Evolutionary conservation across 1,284 basidiomycete genomes (phyloP).

Genomic region (Hemileia vastatrix): DNA sequence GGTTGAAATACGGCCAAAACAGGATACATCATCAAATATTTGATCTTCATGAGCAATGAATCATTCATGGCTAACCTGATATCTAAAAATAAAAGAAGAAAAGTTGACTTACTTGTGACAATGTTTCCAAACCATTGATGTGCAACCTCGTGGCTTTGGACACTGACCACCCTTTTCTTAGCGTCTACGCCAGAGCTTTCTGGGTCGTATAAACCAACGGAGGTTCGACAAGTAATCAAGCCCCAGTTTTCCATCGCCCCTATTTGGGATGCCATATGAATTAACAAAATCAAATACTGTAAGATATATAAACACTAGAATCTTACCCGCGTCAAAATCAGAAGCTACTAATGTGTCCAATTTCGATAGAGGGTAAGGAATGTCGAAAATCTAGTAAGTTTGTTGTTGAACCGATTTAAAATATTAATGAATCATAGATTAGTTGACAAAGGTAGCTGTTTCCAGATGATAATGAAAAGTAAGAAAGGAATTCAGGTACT

Average conservation of each 20-base stretch:
- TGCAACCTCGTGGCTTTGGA: slow-evolving; percentile 65
- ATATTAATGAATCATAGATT: neutral
- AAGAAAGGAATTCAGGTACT: slow-evolving; percentile 29
- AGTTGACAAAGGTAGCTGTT: neutral
- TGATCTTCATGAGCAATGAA: no score
- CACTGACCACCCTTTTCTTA: slow-evolving; percentile 67
- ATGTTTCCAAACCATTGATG: slow-evolving; percentile 70
- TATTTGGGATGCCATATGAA: neutral
- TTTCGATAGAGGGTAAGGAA: slow-evolving; percentile 69
- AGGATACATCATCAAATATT: slow-evolving; percentile 9
- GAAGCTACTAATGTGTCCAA: slow-evolving; percentile 58
- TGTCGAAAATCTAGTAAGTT: slow-evolving; percentile 43
- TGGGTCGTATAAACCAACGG: slow-evolving; percentile 70
- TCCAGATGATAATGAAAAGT: neutral
- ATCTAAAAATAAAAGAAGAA: no score
- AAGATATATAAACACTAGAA: neutral
- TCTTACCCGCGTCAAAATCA: slow-evolving; percentile 72
- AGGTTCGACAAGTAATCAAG: slow-evolving; percentile 48
- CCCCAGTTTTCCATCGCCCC: slow-evolving; percentile 10
- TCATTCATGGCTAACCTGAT: no score
- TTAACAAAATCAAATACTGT: neutral
- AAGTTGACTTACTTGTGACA: slow-evolving; percentile 88
- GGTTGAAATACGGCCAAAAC: neutral
- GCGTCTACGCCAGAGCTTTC: slow-evolving; percentile 63
- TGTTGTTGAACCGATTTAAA: no score